Percentiles rank a stretch among this genome's conserved stretches.
These are phyloP conservation scores for Alternaria burnsii DNA, from an alignment of 2,329 filamentous ascomycete species.

Conservation along the genomic window DNA sequence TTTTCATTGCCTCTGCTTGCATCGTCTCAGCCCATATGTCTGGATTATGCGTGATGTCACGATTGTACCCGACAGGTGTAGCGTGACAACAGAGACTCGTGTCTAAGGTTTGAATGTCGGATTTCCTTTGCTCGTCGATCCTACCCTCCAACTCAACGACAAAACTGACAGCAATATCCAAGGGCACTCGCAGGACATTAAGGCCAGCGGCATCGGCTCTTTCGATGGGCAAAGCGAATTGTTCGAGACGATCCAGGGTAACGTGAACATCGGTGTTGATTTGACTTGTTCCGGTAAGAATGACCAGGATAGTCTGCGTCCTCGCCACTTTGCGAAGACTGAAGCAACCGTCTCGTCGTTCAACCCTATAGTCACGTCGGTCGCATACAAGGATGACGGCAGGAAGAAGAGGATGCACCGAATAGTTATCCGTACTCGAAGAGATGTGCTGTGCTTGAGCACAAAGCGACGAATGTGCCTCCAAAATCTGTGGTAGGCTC, in stretches of 20 bases:
- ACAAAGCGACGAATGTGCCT: slow-evolving; percentile 20
- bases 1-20: no score
- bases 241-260: slow-evolving; percentile 16
- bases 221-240: slow-evolving; percentile 23
- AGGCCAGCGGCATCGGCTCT: slow-evolving; percentile 19
- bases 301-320: no score
- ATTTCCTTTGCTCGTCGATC: no score
- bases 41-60: no score
- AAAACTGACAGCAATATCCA: no score
- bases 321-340: slow-evolving; percentile 11
- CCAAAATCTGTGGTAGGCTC: slow-evolving; percentile 15
- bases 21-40: no score
- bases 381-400: slow-evolving; percentile 21
- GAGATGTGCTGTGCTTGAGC: slow-evolving; percentile 15
- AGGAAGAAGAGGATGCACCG: slow-evolving; percentile 18
- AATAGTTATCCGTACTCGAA: slow-evolving; percentile 18
- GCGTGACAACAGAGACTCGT: no score
- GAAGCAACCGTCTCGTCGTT: slow-evolving; percentile 16
- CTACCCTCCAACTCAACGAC: no score
- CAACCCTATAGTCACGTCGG: slow-evolving; percentile 8
- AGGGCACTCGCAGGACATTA: slow-evolving; percentile 17
- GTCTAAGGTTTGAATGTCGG: no score
- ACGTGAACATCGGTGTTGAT: neutral
- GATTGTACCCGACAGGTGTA: no score
- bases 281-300: no score